phyloP scores from a whole-genome alignment of 169 alveolate species.

The Miamiensis avidus region DNA sequence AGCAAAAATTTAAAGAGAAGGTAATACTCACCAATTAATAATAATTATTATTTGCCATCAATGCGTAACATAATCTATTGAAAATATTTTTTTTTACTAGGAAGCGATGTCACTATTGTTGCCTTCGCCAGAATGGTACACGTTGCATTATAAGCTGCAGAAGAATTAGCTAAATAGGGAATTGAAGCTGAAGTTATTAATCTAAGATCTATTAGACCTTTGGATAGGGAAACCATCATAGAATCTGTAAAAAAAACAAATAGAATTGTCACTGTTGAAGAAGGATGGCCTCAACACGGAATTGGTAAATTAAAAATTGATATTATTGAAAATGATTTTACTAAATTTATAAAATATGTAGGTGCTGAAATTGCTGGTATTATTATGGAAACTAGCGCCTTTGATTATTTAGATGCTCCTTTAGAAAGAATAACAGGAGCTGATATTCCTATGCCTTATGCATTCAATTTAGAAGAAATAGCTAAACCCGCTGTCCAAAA shows the following conservation, averaged over 20 bases:
- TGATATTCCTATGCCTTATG: constrained; percentile 82
- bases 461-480: constrained; percentile 61
- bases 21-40: constrained; percentile 20
- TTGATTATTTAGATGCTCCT: constrained; percentile 80
- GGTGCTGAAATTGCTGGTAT: constrained; percentile 76
- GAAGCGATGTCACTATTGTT: constrained; percentile 84
- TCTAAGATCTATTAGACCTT: constrained; percentile 87
- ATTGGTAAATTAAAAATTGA: constrained; percentile 75
- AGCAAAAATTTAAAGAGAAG: constrained; percentile 88
- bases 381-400: constrained; percentile 64
- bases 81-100: constrained; percentile 1
- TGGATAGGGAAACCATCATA: constrained; percentile 85
- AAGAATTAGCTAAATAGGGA: constrained; percentile 73
- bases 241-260: constrained; percentile 86
- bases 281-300: constrained; percentile 92
- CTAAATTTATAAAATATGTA: neutral
- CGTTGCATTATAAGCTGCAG: constrained; percentile 86
- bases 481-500: constrained; percentile 62
- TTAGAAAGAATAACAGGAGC: constrained; percentile 79
- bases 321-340: constrained; percentile 49
- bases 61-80: too few species aligned
- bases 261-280: constrained; percentile 90
- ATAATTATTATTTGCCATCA: too few species aligned
- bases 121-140: constrained; percentile 88
- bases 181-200: constrained; percentile 89